Base-by-base conservation (phyloP, 106 monocot species). In the Dioscorea alata region DNA sequence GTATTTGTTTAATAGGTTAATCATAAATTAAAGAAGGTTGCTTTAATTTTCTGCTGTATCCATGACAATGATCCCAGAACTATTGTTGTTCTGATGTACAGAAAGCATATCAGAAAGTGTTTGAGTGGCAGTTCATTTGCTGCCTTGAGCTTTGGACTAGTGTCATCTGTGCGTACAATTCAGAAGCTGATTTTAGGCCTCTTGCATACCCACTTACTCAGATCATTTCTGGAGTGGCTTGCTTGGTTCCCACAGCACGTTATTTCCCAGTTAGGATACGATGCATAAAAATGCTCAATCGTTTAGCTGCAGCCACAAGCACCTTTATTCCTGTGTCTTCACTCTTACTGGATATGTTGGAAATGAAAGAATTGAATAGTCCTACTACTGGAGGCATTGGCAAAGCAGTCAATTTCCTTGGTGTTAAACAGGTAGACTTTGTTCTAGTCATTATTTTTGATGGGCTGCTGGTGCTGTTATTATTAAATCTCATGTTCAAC, bases 111-210 rank as follows among this genome's bases (percentile, higher is more conserved):
- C 85, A 87, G 75, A 92, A 89, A 70, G 92, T 92, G 59, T 99
- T 92, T 75, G 90, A 99, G 57, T 99, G 97, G 92, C 89, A 99
- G 73, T 99, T 86, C 60, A 79, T 92, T 42, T 75, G 71, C 63
- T 99, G 97, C 70, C 92, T 99, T 68, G 92, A 99, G 67, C 78
- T 99, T 48, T 99, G 97, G 97, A 92, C 92, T 15, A 65, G 68
- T 61, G 80, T 99, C 33, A 76, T 99, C 35, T 99, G 84, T 69
- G 57, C 78, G 14, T 82, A 87, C 61, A 87, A 74, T 65, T 85
- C 87, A 13, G 97, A 93, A 71, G 69, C 79, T 50, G 89, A 92
- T 69, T 89, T 99, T 65, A 67, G 69, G 35, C 92, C 85, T 74
- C 74, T 99, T 57, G 89, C 97, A 34, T 99, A 99, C 79, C 97